phyloP scores from a whole-genome alignment of 2,329 filamentous ascomycete genomes.

The Lachnellula cervina region DNA sequence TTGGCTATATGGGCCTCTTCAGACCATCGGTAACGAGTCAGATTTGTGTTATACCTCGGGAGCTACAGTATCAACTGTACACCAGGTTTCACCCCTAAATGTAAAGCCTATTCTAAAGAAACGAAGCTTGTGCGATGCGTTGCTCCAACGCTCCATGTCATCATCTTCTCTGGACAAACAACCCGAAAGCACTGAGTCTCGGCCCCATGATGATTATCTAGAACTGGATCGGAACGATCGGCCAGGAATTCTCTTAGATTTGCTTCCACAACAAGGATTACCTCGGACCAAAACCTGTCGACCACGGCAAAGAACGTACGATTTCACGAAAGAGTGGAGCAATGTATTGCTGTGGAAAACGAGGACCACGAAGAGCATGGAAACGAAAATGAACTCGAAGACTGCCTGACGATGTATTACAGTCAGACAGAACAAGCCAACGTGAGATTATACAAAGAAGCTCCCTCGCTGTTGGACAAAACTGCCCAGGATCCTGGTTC shows the following conservation, averaged over 20 bases:
- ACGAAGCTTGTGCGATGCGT: background rate
- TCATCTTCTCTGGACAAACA: background rate
- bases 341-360: constrained; percentile 84
- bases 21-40: background rate
- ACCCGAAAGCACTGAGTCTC: background rate
- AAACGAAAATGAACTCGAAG: background rate
- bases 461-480: too few species aligned
- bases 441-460: background rate
- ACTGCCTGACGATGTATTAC: background rate
- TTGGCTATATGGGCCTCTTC: constrained; percentile 66
- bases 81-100: background rate
- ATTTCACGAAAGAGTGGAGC: constrained; percentile 88
- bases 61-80: background rate
- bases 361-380: constrained; percentile 1
- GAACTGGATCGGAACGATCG: background rate
- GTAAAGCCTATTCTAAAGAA: background rate
- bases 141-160: background rate
- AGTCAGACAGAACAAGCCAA: background rate
- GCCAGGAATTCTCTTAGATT: background rate
- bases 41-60: background rate
- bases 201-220: background rate
- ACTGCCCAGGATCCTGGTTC: too few species aligned
- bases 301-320: constrained; percentile 66
- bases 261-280: constrained; percentile 24
- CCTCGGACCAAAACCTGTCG: constrained; percentile 21